Evolutionary conservation across 108 stramenopile species (phyloP), one percentile per base, ranked within the genome.

Genomic region (Seminavis robusta): DNA sequence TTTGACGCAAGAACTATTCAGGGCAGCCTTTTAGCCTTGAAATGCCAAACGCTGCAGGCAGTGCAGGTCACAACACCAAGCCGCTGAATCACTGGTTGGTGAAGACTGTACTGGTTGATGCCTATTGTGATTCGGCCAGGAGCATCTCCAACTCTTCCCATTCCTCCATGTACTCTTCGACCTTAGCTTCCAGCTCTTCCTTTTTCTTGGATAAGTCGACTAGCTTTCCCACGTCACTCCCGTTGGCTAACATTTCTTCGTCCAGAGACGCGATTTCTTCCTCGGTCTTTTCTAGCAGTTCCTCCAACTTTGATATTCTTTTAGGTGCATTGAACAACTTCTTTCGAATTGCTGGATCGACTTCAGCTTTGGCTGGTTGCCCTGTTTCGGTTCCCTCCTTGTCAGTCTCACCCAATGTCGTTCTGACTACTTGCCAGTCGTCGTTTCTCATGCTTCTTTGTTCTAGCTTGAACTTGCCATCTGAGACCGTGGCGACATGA

Each of bases 281-380:
- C 49, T 95, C 94, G 32, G 76, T 57, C 16, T 84, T 61, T 36
- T 76, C 84, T 4, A 95, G 74, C 46, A 90, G 30, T 30, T 56
- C 30, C 73, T 95, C 92, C 9, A 91, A 70, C 62, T 86, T 90
- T 23, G 57, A 13, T 47, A 86, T 90, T 29, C 84, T 61, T 59
- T 81, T 85, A 4, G 88, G 87, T 20, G 91, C 91, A 74, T 95
- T 95, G 56, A 75, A 84, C 17, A 79, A 73, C 47, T 83, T 58
- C 40, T 93, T 93, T 33, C 94, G 67, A 13, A 49, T 55, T 40
- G 43, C 46, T 20, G 57, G 54, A 44, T 76, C 67, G 19, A 37
- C 26, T 6, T 41, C 38, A 23, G 28, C 28, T n/a, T 33, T 45
- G 20, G 10, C 25, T 15, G 33, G 33, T 15, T 13, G 40, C 3